Base-by-base conservation (phyloP, 208 protist species). In the Crithidia sp. region DNA sequence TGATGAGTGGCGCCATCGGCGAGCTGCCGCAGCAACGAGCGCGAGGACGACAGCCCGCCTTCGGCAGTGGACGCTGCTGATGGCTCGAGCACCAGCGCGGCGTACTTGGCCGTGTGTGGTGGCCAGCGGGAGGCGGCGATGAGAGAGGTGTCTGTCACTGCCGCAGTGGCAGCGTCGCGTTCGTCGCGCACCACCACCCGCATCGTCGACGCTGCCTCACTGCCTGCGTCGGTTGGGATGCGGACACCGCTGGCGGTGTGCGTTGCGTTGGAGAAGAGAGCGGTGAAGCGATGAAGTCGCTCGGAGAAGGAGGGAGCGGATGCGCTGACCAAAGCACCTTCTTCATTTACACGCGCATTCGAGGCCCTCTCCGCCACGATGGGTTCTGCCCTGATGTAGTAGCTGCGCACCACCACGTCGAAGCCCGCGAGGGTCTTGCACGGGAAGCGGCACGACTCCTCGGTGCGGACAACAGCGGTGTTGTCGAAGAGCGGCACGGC, bases 331-430 rank as follows among this genome's bases (percentile, higher is more conserved):
- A 1, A 0, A 28, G 28, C 28, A 28, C 28, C 28, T 28, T 28
- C 28, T 28, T 28, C 28, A 28, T 28, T 28, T 28, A 28, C 28
- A 28, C 28, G 28, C 28, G 28, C 28, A 28, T 28, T 28, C 28
- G 28, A 28, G 0, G 28, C 28, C 28, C 28, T 28, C 28, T 28
- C 28, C 28, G 1, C 28, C 28, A 28, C 28, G 28, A 28, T 28
- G 28, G 28, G 28, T 28, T 28, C 28, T 28, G 28, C 28, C 28
- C 28, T 28, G 28, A 90, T 62, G 70, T 94, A 96, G 78, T 89
- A 87, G 81, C 91, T 94, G 52, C 72, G 70, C 41, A 96, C 87
- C 39, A 95, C 90, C 19, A 92, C 89, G 56, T 93, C 88, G 55
- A 89, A 92, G 7, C 89, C 92, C 13, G 56, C n/a, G 39, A 96